Evolutionary conservation across 208 protist species (phyloP).

Genomic region (Trypanosoma mega): DNA sequence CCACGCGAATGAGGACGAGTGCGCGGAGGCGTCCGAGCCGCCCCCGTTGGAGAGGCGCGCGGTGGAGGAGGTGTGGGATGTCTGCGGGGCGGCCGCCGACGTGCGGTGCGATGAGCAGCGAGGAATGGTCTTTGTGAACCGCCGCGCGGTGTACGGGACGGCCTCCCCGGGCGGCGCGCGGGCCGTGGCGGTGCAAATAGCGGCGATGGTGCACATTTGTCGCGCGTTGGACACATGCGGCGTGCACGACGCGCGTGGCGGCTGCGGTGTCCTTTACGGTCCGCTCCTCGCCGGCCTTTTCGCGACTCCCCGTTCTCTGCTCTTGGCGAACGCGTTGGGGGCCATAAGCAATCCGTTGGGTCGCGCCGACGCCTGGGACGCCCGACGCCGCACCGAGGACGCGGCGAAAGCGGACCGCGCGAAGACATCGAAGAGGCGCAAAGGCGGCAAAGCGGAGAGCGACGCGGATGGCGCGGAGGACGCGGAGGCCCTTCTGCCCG

Average conservation of each 20-base stretch:
- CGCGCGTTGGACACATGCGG: not conserved
- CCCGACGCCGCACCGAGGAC: constrained; percentile 32
- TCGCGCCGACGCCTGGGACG: constrained; percentile 1
- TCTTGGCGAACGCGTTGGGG: constrained; percentile 15
- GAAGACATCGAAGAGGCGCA: too few relatives aligned
- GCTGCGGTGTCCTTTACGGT: constrained; percentile 9
- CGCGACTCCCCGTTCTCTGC: not conserved
- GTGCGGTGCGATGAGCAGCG: not conserved
- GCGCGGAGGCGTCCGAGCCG: too few relatives aligned
- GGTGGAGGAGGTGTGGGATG: too few relatives aligned
- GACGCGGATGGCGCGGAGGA: constrained; percentile 30
- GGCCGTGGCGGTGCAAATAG: constrained; percentile 7
- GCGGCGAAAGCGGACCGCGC: too few relatives aligned
- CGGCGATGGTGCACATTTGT: constrained; percentile 23
- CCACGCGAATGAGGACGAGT: too few relatives aligned
- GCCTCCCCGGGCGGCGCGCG: not conserved
- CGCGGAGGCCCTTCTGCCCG: constrained; percentile 8
- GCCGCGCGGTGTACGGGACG: not conserved
- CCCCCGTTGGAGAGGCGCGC: too few relatives aligned
- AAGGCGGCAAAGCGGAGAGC: too few relatives aligned
- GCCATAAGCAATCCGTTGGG: constrained; percentile 10
- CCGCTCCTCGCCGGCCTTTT: constrained; percentile 13
- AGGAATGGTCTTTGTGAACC: constrained; percentile 16
- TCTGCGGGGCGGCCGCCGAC: too few relatives aligned
- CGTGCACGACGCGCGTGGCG: not conserved